phyloP scores from a whole-genome alignment of 2,329 filamentous ascomycete species.

The Stylonectria norvegica region DNA sequence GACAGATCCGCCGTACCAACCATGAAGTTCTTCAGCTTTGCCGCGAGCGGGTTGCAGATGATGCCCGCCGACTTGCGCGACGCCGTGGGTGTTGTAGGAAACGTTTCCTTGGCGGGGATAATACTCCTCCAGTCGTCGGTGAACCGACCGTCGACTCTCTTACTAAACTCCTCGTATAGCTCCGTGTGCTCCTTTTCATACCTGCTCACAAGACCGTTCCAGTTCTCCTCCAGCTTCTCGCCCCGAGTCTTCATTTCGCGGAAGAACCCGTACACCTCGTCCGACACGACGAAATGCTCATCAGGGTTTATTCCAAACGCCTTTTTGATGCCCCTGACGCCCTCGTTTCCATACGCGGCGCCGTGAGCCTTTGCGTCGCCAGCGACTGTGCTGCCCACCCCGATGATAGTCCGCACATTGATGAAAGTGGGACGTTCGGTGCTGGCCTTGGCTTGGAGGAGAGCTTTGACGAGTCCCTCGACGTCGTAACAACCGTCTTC shows the following conservation, averaged over 20 bases:
- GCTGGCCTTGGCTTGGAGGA: conserved; percentile 41
- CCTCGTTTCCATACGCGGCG: conserved; percentile 52
- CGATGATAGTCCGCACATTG: conserved; percentile 56
- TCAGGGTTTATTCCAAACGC: conserved; percentile 34
- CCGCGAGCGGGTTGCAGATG: conserved; percentile 50
- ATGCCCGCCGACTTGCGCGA: conserved; percentile 48
- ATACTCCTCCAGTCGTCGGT: conserved; percentile 46
- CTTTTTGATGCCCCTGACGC: conserved; percentile 42
- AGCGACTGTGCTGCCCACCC: conserved; percentile 46
- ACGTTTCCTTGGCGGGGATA: conserved; percentile 42
- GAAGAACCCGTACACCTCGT: conserved; percentile 52
- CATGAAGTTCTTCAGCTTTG: conserved; percentile 46
- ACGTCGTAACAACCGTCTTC: conserved; percentile 52
- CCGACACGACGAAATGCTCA: conserved; percentile 34
- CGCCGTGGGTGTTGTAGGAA: conserved; percentile 46
- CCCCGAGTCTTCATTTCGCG: conserved; percentile 42
- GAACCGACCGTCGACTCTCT: conserved; percentile 46
- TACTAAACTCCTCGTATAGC: conserved; percentile 46
- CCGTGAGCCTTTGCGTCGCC: conserved; percentile 56
- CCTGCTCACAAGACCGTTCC: conserved; percentile 40
- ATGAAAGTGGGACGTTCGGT: conserved; percentile 54
- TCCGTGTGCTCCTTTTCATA: conserved; percentile 47
- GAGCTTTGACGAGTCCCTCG: conserved; percentile 37
- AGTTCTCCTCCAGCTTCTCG: conserved; percentile 43
- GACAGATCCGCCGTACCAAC: conserved; percentile 53